Evolutionary conservation across 2,329 filamentous ascomycete genomes (phyloP).

Genomic region (Colletotrichum euphorbiae): DNA sequence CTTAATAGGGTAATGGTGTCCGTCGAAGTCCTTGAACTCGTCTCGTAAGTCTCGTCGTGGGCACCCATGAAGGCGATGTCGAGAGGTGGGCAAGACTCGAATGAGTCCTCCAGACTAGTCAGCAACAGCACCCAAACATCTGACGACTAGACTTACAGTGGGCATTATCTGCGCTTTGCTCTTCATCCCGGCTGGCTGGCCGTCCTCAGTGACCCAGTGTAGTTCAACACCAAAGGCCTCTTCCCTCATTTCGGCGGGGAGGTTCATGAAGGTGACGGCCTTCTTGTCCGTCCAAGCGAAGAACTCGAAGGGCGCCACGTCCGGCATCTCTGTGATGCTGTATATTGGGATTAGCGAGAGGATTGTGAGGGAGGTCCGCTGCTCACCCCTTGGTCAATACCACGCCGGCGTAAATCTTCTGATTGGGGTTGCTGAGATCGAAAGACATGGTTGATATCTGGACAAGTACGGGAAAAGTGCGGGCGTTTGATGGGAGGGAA

Average conservation of each 20-base stretch:
- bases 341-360: neutral
- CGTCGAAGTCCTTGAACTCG: slow-evolving; percentile 48
- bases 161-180: slow-evolving; percentile 46
- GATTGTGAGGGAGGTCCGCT: neutral
- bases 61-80: slow-evolving; percentile 57
- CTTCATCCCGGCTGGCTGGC: slow-evolving; percentile 42
- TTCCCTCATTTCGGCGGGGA: neutral
- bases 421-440: slow-evolving; percentile 43
- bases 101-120: slow-evolving; percentile 49
- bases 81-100: slow-evolving; percentile 52
- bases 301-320: slow-evolving; percentile 50
- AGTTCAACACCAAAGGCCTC: slow-evolving; percentile 47
- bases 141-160: slow-evolving; percentile 43
- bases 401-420: slow-evolving; percentile 46
- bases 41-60: slow-evolving; percentile 44
- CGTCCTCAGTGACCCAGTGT: slow-evolving; percentile 50
- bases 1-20: neutral
- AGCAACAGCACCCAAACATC: neutral
- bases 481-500: too few species aligned
- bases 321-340: slow-evolving; percentile 49
- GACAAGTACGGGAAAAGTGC: neutral
- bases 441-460: slow-evolving; percentile 26
- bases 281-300: slow-evolving; percentile 41
- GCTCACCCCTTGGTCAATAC: slow-evolving; percentile 46
- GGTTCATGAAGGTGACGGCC: slow-evolving; percentile 30